Percentiles rank a stretch among this genome's conserved stretches.
phyloP scores from a whole-genome alignment of 345 rosid genomes.

The Bruguiera sexangula region DNA sequence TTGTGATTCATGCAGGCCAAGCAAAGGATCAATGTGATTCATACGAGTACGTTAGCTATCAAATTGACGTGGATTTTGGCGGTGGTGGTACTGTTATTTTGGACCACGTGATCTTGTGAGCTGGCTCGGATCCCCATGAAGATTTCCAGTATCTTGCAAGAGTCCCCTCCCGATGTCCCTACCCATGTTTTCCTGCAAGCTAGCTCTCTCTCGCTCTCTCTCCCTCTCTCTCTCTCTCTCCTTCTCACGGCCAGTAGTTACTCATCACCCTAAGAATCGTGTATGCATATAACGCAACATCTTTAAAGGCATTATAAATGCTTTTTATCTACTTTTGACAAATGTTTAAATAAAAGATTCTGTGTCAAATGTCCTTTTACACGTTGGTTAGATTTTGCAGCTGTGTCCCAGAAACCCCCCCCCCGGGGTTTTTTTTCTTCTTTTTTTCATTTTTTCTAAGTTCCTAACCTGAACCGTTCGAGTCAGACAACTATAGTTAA shows the following conservation, averaged over 20 bases:
- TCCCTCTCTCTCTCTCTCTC: too few species aligned
- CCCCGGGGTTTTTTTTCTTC: too few species aligned
- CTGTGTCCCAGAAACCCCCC: too few species aligned
- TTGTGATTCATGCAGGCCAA: neutral
- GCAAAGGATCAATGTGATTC: too few species aligned
- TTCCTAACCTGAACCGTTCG: too few species aligned
- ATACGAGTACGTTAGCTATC: neutral
- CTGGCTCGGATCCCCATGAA: slow-evolving; percentile 49
- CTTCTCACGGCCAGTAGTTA: neutral
- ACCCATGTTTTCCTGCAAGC: slow-evolving; percentile 6
- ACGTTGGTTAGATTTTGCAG: too few species aligned
- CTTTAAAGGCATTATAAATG: too few species aligned
- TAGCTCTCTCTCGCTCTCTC: slow-evolving; percentile 4
- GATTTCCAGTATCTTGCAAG: slow-evolving; percentile 42
- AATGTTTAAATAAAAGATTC: too few species aligned
- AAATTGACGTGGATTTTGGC: slow-evolving; percentile 1
- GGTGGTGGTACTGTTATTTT: slow-evolving; percentile 10
- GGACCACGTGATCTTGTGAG: slow-evolving; percentile 40
- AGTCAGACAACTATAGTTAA: too few species aligned
- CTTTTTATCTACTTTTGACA: too few species aligned
- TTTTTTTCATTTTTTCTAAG: too few species aligned
- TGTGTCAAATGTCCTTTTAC: too few species aligned
- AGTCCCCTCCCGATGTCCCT: slow-evolving; percentile 16
- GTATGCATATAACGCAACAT: neutral
- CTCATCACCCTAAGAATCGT: slow-evolving; percentile 21